Percentiles rank a stretch among this genome's conserved stretches.
Conservation (phyloP, 345 rosid genomes). For the Anastatica hierochuntica region DNA sequence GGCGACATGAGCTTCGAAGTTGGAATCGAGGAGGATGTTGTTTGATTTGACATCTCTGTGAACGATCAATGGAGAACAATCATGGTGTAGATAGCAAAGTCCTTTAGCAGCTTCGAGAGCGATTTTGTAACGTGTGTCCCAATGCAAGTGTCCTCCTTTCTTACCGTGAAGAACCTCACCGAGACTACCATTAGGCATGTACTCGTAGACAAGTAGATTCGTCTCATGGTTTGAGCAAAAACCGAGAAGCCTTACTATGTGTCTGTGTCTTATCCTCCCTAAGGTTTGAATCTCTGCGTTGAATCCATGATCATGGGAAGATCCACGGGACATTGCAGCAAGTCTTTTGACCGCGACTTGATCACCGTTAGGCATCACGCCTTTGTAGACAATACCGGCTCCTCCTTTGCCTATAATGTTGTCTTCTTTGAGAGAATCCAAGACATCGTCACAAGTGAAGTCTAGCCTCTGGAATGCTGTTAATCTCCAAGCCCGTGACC, state of each 20-base stretch:
- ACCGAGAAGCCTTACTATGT: constrained; percentile 72
- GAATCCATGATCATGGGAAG: constrained; percentile 93
- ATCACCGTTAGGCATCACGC: constrained; percentile 66
- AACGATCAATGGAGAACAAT: constrained; percentile 79
- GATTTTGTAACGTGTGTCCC: constrained; percentile 80
- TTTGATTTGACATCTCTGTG: constrained; percentile 85
- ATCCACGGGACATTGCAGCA: constrained; percentile 71
- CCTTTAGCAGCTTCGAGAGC: constrained; percentile 88
- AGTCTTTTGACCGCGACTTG: constrained; percentile 76
- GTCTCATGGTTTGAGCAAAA: constrained; percentile 91
- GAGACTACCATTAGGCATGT: constrained; percentile 87
- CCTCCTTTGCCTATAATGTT: constrained; percentile 93
- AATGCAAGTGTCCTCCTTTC: constrained; percentile 85
- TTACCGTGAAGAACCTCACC: constrained; percentile 88
- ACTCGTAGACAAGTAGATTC: constrained; percentile 77
- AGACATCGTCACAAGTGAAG: constrained; percentile 71
- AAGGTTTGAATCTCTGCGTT: constrained; percentile 91
- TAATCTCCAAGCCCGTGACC: constrained; percentile 76
- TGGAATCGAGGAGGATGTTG: constrained; percentile 73
- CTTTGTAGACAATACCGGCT: constrained; percentile 87
- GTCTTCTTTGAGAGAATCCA: constrained; percentile 80
- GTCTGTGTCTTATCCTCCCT: constrained; percentile 80
- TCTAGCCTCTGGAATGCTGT: constrained; percentile 97
- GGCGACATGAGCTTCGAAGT: constrained; percentile 87
- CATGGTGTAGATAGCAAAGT: constrained; percentile 81